Evolutionary conservation across 345 rosid genomes (phyloP).

Genomic region (Moringa oleifera): DNA sequence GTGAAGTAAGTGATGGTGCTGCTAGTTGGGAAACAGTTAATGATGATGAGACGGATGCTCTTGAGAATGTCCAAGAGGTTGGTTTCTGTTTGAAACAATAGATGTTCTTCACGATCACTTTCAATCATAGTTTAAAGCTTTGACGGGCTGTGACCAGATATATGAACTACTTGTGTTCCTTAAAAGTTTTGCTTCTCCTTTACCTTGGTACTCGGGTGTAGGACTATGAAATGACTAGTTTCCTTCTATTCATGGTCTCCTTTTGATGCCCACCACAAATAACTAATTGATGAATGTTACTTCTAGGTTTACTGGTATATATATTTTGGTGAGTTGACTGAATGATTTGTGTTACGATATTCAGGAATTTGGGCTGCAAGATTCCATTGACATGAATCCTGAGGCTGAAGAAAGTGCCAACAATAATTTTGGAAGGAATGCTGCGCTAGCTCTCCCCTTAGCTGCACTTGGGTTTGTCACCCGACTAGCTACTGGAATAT

Average conservation of each 20-base stretch:
- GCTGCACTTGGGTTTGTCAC: constrained; percentile 86
- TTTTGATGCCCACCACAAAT: neutral
- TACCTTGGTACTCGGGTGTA: neutral
- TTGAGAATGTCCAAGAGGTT: constrained; percentile 70
- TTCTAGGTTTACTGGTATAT: too few species aligned
- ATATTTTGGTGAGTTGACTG: neutral
- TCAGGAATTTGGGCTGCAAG: constrained; percentile 45
- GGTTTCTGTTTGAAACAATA: constrained; percentile 17
- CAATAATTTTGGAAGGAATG: constrained; percentile 51
- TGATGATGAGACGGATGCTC: constrained; percentile 61
- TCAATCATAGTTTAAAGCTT: neutral
- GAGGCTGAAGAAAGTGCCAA: constrained; percentile 37
- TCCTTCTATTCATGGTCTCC: too few species aligned
- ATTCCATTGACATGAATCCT: constrained; percentile 29
- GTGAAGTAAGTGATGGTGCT: constrained; percentile 81
- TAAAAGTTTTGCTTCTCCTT: neutral
- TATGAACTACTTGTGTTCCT: too few species aligned
- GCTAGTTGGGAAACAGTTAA: constrained; percentile 98
- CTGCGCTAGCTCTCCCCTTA: constrained; percentile 75
- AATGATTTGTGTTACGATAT: constrained; percentile 15
- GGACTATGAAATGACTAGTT: neutral
- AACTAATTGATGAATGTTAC: neutral
- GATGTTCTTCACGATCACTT: neutral
- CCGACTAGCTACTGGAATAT: constrained; percentile 77
- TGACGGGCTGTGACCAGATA: neutral